phyloP scores from a whole-genome alignment of 1,284 basidiomycete genomes.

The Entoloma clypeatum region DNA sequence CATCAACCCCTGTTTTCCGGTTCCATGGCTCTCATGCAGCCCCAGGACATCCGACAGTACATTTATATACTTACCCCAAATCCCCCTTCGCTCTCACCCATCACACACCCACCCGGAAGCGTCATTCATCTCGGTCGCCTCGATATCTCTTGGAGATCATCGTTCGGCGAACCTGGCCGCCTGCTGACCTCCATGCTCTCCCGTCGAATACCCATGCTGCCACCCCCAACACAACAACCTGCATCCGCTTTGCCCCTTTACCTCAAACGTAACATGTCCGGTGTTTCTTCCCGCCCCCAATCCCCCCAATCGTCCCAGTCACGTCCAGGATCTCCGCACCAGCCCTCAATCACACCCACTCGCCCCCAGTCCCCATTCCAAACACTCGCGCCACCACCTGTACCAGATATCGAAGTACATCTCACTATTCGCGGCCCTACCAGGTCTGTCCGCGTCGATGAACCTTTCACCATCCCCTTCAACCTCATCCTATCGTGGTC shows the following conservation, averaged over 20 bases:
- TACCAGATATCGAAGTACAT: conserved; percentile 51
- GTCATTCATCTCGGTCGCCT: conserved; percentile 75
- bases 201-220: conserved; percentile 59
- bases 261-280: conserved; percentile 52
- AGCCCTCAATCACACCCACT: conserved; percentile 39
- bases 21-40: conserved; percentile 65
- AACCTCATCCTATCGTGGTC: conserved; percentile 46
- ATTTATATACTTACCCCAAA: conserved; percentile 74
- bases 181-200: conserved; percentile 81
- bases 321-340: conserved; percentile 41
- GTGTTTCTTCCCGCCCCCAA: conserved; percentile 43
- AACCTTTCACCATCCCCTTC: conserved; percentile 54
- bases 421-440: conserved; percentile 55
- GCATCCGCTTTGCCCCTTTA: conserved; percentile 69
- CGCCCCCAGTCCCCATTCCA: conserved; percentile 49
- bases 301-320: conserved; percentile 51
- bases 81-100: conserved; percentile 42
- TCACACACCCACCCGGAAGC: conserved; percentile 56
- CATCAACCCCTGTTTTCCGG: conserved; percentile 52
- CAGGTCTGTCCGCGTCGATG: conserved; percentile 44
- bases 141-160: conserved; percentile 79
- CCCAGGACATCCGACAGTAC: conserved; percentile 80
- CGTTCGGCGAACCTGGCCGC: conserved; percentile 77
- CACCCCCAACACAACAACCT: conserved; percentile 40
- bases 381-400: conserved; percentile 18